Percentiles rank a stretch among this genome's conserved stretches.
phyloP scores from a whole-genome alignment of 2,329 filamentous ascomycete genomes.

The Lecanoromycetidae sp. region DNA sequence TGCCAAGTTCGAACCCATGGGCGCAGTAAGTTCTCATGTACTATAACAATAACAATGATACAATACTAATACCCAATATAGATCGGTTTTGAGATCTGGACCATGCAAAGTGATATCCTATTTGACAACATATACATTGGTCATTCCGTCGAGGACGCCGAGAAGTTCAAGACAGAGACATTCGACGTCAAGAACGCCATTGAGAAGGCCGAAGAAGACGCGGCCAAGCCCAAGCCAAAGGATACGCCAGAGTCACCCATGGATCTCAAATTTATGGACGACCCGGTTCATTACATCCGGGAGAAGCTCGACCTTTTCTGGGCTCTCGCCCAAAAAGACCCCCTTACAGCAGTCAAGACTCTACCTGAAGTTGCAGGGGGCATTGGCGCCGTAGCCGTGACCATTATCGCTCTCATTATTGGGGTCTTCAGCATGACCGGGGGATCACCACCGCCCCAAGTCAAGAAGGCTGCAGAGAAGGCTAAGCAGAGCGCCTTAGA shows the following conservation, averaged over 20 bases:
- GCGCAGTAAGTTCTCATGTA: constrained; percentile 57
- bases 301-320: constrained; percentile 92
- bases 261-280: constrained; percentile 79
- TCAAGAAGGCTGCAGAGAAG: constrained; percentile 61
- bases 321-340: constrained; percentile 69
- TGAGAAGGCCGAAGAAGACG: constrained; percentile 70
- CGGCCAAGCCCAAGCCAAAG: constrained; percentile 64
- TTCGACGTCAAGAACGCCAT: constrained; percentile 78
- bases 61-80: constrained; percentile 27
- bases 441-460: constrained; percentile 49
- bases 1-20: constrained; percentile 94
- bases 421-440: constrained; percentile 52
- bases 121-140: constrained; percentile 99
- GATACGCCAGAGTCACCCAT: constrained; percentile 56
- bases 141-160: constrained; percentile 86
- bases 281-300: constrained; percentile 75
- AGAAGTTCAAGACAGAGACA: constrained; percentile 76
- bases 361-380: constrained; percentile 84
- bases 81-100: constrained; percentile 99
- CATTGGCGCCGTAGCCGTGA: constrained; percentile 57
- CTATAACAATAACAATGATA: not conserved
- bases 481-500: constrained; percentile 59
- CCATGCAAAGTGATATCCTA: constrained; percentile 97
- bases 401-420: constrained; percentile 58
- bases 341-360: constrained; percentile 71